These are phyloP conservation scores for Arachnopeziza araneosa DNA, from an alignment of 2,329 filamentous ascomycete species.

Conservation along the genomic window DNA sequence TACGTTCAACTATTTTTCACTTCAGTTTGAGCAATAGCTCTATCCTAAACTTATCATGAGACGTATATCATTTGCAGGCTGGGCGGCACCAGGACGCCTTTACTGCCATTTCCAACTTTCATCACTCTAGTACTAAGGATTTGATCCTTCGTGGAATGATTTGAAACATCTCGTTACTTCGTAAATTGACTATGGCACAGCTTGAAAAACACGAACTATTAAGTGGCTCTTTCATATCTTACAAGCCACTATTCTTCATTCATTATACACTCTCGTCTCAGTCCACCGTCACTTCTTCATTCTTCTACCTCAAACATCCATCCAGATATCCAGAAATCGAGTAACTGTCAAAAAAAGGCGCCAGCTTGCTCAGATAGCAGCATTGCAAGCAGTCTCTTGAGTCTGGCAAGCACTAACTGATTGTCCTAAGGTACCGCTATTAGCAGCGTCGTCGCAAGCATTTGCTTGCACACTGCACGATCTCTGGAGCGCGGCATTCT, in stretches of 20 bases:
- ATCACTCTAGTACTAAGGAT: too few species aligned
- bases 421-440: constrained; percentile 36
- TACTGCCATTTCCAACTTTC: too few species aligned
- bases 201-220: not conserved
- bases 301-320: not conserved
- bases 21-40: too few species aligned
- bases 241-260: not conserved
- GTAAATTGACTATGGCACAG: not conserved
- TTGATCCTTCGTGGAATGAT: not conserved
- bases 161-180: not conserved
- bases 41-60: too few species aligned
- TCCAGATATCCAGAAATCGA: not conserved
- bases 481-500: constrained; percentile 49
- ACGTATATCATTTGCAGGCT: too few species aligned
- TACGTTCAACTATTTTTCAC: too few species aligned
- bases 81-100: too few species aligned
- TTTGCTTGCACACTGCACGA: constrained; percentile 61
- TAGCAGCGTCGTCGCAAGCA: constrained; percentile 51
- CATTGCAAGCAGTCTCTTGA: constrained; percentile 19
- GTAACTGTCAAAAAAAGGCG: not conserved
- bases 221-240: not conserved
- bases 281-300: not conserved
- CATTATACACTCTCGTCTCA: not conserved
- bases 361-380: not conserved
- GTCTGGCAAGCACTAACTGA: constrained; percentile 18